Percentiles rank a stretch among this genome's conserved stretches.
Evolutionary conservation across 2,329 filamentous ascomycete genomes (phyloP).

Genomic region (Microcyclosporella mali): DNA sequence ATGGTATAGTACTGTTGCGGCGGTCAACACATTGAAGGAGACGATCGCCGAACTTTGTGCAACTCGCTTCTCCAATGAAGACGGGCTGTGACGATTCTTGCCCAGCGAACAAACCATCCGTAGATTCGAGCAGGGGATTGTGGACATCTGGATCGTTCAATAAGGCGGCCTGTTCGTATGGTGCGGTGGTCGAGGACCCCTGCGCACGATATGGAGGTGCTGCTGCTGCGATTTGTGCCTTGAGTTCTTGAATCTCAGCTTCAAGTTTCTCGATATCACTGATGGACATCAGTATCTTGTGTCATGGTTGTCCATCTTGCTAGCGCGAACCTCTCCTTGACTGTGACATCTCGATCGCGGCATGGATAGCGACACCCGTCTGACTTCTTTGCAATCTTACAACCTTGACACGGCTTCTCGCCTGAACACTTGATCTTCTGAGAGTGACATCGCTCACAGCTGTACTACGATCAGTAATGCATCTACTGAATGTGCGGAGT

Average conservation of each 20-base stretch:
- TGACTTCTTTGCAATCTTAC: conserved; percentile 16
- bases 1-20: conserved; percentile 5
- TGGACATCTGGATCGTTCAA: conserved; percentile 17
- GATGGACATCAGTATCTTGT: not conserved
- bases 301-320: conserved; percentile 1
- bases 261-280: conserved; percentile 22
- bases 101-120: conserved; percentile 13
- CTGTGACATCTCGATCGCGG: conserved; percentile 21
- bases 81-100: conserved; percentile 16
- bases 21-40: conserved; percentile 21
- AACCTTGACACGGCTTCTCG: conserved; percentile 21
- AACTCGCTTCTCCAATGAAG: conserved; percentile 23
- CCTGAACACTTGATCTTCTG: conserved; percentile 27
- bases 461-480: conserved; percentile 1
- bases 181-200: not conserved
- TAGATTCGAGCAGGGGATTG: conserved; percentile 22
- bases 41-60: conserved; percentile 22
- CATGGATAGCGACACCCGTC: conserved; percentile 18
- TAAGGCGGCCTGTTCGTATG: conserved; percentile 1
- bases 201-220: not conserved
- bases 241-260: conserved; percentile 16
- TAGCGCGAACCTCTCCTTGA: conserved; percentile 17
- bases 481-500: not conserved
- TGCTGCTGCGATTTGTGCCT: conserved; percentile 4
- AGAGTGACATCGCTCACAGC: conserved; percentile 22